These are phyloP conservation scores for Lunasporangiospora selenospora DNA, from an alignment of 192 early-diverging fungal species.

Conservation along the genomic window DNA sequence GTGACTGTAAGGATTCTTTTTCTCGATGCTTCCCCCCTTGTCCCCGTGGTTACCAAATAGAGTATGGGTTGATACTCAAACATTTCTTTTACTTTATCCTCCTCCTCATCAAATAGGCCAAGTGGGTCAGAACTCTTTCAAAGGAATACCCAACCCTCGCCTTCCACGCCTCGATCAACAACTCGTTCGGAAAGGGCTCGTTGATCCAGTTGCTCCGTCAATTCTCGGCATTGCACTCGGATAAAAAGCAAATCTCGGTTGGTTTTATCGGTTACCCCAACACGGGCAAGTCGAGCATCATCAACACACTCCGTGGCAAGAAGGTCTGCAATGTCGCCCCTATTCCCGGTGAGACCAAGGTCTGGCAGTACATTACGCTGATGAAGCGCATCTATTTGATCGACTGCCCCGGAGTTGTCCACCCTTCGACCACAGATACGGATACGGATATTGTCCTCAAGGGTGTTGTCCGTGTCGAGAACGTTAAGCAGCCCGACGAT, in stretches of 20 bases:
- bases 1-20: constrained; percentile 76
- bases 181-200: constrained; percentile 99
- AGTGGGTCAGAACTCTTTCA: constrained; percentile 94
- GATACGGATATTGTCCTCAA: constrained; percentile 97
- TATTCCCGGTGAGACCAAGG: constrained; percentile 96
- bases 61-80: constrained; percentile 1
- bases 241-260: constrained; percentile 99
- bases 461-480: constrained; percentile 95
- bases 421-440: constrained; percentile 83
- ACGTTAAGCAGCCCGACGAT: constrained; percentile 88
- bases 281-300: constrained; percentile 97
- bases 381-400: constrained; percentile 99
- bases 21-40: neutral
- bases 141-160: constrained; percentile 95
- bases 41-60: constrained; percentile 24
- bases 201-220: constrained; percentile 98
- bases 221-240: constrained; percentile 92
- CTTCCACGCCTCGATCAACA: constrained; percentile 98
- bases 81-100: neutral
- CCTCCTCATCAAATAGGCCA: constrained; percentile 58
- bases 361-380: constrained; percentile 99
- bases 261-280: constrained; percentile 99
- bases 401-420: constrained; percentile 98
- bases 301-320: constrained; percentile 95
- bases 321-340: constrained; percentile 99